phyloP scores from a whole-genome alignment of 2,329 filamentous ascomycete genomes.

The Phaeophleospora eucalypticola region DNA sequence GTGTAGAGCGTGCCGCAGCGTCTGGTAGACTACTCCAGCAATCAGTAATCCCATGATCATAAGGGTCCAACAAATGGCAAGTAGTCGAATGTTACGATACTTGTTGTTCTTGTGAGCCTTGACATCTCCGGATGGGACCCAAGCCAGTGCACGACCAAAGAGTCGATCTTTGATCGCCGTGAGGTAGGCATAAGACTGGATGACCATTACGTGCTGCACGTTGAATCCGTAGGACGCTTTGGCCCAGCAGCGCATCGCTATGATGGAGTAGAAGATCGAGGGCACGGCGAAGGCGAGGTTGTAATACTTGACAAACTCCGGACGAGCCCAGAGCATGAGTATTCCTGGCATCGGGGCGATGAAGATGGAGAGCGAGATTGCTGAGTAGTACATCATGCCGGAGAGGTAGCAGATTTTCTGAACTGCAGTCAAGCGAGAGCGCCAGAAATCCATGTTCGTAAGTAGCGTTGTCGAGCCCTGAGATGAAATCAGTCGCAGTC shows the following conservation, averaged over 20 bases:
- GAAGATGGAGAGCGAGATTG: constrained; percentile 40
- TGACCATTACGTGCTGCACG: constrained; percentile 42
- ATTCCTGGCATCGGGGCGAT: constrained; percentile 40
- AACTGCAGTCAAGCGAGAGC: constrained; percentile 35
- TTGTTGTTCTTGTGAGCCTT: constrained; percentile 42
- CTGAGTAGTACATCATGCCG: constrained; percentile 41
- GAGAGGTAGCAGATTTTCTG: constrained; percentile 44
- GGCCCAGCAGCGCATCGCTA: constrained; percentile 41
- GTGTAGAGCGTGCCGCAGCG: constrained; percentile 31
- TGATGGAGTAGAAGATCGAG: constrained; percentile 38
- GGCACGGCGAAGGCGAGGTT: constrained; percentile 44
- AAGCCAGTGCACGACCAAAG: constrained; percentile 38
- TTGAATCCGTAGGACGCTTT: constrained; percentile 41
- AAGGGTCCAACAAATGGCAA: constrained; percentile 39
- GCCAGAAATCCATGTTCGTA: constrained; percentile 41
- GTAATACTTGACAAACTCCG: constrained; percentile 43
- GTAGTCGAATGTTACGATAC: constrained; percentile 42
- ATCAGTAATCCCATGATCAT: constrained; percentile 34
- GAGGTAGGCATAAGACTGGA: constrained; percentile 43
- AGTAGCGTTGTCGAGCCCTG: constrained; percentile 41
- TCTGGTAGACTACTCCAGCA: constrained; percentile 35
- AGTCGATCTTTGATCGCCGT: constrained; percentile 42
- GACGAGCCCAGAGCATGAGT: constrained; percentile 39
- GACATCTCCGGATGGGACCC: constrained; percentile 39
- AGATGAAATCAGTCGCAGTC: neutral